These are phyloP conservation scores for Vigna trinervia DNA, from an alignment of 306 rosid species.

Conservation along the genomic window DNA sequence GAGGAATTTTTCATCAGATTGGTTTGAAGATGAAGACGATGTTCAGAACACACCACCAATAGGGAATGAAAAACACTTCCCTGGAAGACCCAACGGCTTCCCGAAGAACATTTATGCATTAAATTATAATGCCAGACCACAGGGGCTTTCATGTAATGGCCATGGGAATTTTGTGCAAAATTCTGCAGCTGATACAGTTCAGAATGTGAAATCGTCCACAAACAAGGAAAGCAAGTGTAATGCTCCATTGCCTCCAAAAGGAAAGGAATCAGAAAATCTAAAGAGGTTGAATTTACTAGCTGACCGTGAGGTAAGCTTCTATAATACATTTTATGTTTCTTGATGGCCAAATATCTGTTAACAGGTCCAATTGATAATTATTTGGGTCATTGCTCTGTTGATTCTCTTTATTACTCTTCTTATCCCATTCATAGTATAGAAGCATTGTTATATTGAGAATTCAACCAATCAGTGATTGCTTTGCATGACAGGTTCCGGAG, in stretches of 20 bases:
- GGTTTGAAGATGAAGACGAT: conserved; percentile 65
- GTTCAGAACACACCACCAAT: conserved; percentile 64
- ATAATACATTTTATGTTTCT: not conserved
- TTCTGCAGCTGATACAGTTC: conserved; percentile 46
- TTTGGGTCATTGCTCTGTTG: conserved; percentile 1
- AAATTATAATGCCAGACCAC: conserved; percentile 48
- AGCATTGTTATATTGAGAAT: conserved; percentile 33
- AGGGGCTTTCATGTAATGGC: conserved; percentile 48
- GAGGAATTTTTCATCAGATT: conserved; percentile 50
- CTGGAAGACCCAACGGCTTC: conserved; percentile 69
- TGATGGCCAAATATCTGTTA: conserved; percentile 25
- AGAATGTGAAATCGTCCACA: conserved; percentile 46
- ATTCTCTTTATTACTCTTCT: not conserved
- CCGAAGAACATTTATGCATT: conserved; percentile 58
- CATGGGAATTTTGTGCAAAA: conserved; percentile 50
- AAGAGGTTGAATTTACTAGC: conserved; percentile 43
- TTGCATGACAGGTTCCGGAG: conserved; percentile 56
- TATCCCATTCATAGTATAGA: conserved; percentile 24
- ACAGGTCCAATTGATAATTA: conserved; percentile 21
- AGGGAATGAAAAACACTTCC: conserved; percentile 62
- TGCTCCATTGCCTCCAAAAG: conserved; percentile 44
- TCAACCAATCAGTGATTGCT: conserved; percentile 18
- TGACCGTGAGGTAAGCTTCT: conserved; percentile 61
- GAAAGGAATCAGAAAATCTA: conserved; percentile 47
- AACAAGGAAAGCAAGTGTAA: conserved; percentile 44